Base-by-base conservation (phyloP, 2,329 filamentous ascomycete genomes). In the Cytospora piceae region DNA sequence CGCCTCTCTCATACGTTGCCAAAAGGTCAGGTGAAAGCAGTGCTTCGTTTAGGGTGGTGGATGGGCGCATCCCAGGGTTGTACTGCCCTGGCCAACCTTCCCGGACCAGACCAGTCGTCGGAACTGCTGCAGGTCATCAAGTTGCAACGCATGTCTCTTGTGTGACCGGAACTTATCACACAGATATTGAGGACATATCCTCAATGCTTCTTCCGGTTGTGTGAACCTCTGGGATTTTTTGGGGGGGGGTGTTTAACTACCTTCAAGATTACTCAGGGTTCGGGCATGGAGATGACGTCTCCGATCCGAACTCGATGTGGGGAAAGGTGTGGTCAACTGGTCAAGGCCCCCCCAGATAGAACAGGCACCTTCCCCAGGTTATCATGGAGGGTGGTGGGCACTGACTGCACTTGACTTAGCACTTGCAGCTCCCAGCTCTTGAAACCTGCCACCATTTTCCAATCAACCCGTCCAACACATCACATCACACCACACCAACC, bases 371-470 rank as follows among this genome's bases (percentile, higher is more conserved):
- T 49, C 42, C 42, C 42, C 42, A 49, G 42, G 42, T 22, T 46
- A 29, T 14, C 3, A n/a, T 3, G 39, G 20, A 34, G 32, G 32
- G 32, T 34, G 32, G 32, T 12, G 32, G 32, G 32, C 11, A 8
- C 32, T 34, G 8, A 34, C 32, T 34, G 32, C 32, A 11, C 17
- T 46, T 46, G 39, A 2, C 5, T 17, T 46, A 7, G n/a, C 20
- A 49, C 42, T 49, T 46, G 42, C 42, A 46, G n/a, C 20, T 11
- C 17, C 22, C 49, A 63, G 64, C 64, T 52, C 61, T 61, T 61
- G 62, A 61, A 67, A 58, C 65, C 58, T 65, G 62, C 61, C 65
- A 65, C 65, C 65, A 55, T 54, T 61, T 65, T 56, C 54, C 58
- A 64, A 49, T 49, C 42, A 12, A 22, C 11, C 42, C 17, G 9